Evolutionary conservation across 2,329 filamentous ascomycete species (phyloP).

Genomic region (Chrysoporthe austroafricana): DNA sequence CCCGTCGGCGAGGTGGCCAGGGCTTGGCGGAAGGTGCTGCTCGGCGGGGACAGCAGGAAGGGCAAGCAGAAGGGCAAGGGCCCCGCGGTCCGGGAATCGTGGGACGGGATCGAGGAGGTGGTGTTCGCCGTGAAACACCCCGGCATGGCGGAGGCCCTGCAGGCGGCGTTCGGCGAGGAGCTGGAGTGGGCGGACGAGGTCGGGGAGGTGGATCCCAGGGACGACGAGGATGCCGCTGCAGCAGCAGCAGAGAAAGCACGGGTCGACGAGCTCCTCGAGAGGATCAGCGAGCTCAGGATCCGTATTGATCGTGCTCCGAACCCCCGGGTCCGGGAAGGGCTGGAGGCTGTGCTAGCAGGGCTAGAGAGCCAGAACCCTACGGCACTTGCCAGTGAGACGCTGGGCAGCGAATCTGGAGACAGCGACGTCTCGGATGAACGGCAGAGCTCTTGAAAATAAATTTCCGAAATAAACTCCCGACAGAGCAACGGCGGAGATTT

Average conservation of each 20-base stretch:
- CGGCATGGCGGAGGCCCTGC: constrained; percentile 57
- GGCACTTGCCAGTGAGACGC: no score
- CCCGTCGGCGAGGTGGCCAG: constrained; percentile 61
- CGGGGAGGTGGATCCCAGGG: background rate
- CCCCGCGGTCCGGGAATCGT: constrained; percentile 33
- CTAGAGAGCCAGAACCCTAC: constrained; percentile 8
- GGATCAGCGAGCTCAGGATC: constrained; percentile 12
- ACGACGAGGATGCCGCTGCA: constrained; percentile 29
- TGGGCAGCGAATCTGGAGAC: background rate
- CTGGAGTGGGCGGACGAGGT: constrained; percentile 38
- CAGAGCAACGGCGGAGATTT: no score
- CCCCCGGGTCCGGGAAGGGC: constrained; percentile 7
- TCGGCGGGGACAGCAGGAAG: constrained; percentile 33
- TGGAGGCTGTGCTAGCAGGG: constrained; percentile 16
- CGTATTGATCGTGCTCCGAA: constrained; percentile 16
- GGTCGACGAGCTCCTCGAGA: background rate
- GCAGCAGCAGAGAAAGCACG: constrained; percentile 23
- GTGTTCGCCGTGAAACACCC: constrained; percentile 62
- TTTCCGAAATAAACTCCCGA: no score
- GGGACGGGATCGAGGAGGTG: constrained; percentile 54
- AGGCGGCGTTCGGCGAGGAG: constrained; percentile 48
- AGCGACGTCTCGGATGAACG: background rate
- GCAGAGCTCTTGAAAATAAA: no score
- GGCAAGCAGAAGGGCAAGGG: constrained; percentile 18
- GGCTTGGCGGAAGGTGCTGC: constrained; percentile 54